Conservation (phyloP, 2,329 filamentous ascomycete species). For the Penicillium psychrosexuale region DNA sequence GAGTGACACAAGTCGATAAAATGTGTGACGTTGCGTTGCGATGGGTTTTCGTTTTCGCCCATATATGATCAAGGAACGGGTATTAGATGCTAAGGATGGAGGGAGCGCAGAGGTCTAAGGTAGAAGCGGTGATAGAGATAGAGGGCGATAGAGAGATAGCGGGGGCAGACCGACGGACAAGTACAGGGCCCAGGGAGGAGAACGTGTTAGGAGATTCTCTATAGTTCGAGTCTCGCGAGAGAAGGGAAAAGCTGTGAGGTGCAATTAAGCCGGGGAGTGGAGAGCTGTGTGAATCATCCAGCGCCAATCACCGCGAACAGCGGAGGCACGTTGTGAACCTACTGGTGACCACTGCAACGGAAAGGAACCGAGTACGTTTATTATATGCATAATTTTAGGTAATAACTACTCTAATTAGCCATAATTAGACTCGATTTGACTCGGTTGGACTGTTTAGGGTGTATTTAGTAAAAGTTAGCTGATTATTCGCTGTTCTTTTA, state of each 20-base stretch:
- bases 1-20: conserved; percentile 15
- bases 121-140: conserved; percentile 2
- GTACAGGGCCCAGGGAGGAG: conserved; percentile 3
- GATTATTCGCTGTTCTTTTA: neutral
- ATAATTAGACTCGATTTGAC: neutral
- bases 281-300: conserved; percentile 14
- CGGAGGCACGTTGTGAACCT: conserved; percentile 19
- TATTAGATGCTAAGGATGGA: neutral
- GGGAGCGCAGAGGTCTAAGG: neutral
- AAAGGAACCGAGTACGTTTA: neutral
- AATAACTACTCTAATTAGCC: neutral
- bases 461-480: neutral
- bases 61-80: neutral
- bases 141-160: neutral
- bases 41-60: neutral
- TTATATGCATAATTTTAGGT: neutral
- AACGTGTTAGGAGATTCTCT: neutral
- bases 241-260: conserved; percentile 12
- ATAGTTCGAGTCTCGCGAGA: conserved; percentile 1
- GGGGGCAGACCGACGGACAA: neutral
- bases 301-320: conserved; percentile 22
- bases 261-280: conserved; percentile 16
- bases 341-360: neutral
- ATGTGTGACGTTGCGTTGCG: conserved; percentile 9
- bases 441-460: neutral